A percentile compares a stretch with the other conserved stretches of the same genome.
These are phyloP conservation scores for Begonia loranthoides DNA, from an alignment of 306 rosid species.

Conservation along the genomic window DNA sequence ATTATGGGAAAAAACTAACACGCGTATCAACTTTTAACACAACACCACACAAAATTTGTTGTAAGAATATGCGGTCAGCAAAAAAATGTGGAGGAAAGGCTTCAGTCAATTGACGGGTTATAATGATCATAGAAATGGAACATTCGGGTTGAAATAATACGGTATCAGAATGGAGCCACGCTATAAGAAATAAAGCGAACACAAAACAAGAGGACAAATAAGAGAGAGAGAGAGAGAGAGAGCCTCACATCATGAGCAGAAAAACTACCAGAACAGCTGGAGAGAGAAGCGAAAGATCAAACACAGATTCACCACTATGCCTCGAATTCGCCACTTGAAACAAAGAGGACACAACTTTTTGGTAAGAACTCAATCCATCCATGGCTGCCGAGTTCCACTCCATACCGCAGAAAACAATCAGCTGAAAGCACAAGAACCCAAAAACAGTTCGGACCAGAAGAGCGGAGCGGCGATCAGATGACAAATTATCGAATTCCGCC, in stretches of 20 bases:
- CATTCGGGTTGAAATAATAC: too few relatives aligned
- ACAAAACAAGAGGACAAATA: not conserved
- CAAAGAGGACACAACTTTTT: slow-evolving; percentile 26
- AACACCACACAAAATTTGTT: too few relatives aligned
- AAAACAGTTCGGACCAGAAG: slow-evolving; percentile 26
- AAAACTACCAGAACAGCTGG: slow-evolving; percentile 39
- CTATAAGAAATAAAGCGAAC: too few relatives aligned
- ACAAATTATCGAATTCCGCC: slow-evolving; percentile 32
- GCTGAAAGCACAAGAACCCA: slow-evolving; percentile 31
- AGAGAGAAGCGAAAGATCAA: slow-evolving; percentile 32
- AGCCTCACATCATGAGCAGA: slow-evolving; percentile 52
- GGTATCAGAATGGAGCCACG: too few relatives aligned
- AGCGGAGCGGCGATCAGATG: slow-evolving; percentile 14
- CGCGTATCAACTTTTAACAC: too few relatives aligned
- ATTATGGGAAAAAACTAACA: too few relatives aligned
- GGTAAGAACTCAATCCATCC: slow-evolving; percentile 20
- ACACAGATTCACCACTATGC: slow-evolving; percentile 39
- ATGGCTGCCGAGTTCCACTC: slow-evolving; percentile 39
- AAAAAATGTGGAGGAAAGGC: too few relatives aligned
- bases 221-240: slow-evolving; percentile 1
- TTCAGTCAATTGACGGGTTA: too few relatives aligned
- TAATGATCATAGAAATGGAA: too few relatives aligned
- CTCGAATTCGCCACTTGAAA: slow-evolving; percentile 45
- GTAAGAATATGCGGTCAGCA: too few relatives aligned
- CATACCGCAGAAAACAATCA: slow-evolving; percentile 14